phyloP scores from a whole-genome alignment of 2,329 filamentous ascomycete species.

The Paecilomyces sp. region DNA sequence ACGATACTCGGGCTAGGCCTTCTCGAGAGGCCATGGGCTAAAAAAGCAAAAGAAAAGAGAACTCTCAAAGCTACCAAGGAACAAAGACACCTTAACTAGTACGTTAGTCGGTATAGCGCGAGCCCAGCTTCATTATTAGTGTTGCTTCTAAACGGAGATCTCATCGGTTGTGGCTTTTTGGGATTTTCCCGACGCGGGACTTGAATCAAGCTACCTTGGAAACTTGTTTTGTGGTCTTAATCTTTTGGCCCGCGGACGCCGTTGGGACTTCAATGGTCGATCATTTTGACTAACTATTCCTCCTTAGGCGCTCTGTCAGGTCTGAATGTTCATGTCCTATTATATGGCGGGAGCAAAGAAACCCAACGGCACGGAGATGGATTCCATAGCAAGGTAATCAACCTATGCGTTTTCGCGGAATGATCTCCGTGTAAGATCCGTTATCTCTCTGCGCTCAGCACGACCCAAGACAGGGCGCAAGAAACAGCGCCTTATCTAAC shows the following conservation, averaged over 20 bases:
- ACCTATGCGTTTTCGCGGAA: neutral
- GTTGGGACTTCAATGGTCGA: neutral
- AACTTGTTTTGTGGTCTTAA: neutral
- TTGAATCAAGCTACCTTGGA: neutral
- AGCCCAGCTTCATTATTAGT: neutral
- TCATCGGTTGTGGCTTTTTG: neutral
- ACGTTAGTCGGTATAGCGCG: neutral
- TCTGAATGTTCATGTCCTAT: neutral
- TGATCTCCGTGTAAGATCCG: neutral
- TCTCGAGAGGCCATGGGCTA: neutral
- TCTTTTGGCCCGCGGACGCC: neutral
- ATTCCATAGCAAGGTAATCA: neutral
- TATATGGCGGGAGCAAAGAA: neutral
- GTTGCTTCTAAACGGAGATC: neutral
- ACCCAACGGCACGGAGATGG: neutral
- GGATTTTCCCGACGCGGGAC: neutral
- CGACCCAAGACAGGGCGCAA: neutral
- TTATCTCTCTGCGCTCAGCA: neutral
- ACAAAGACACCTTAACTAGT: neutral
- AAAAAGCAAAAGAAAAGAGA: neutral
- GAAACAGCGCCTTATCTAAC: neutral
- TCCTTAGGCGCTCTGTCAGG: too few relatives aligned
- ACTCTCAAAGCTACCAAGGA: neutral
- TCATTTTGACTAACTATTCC: neutral
- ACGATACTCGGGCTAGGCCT: neutral